Evolutionary conservation across 2,329 filamentous ascomycete genomes (phyloP).

Genomic region (Arthroderma sp.): DNA sequence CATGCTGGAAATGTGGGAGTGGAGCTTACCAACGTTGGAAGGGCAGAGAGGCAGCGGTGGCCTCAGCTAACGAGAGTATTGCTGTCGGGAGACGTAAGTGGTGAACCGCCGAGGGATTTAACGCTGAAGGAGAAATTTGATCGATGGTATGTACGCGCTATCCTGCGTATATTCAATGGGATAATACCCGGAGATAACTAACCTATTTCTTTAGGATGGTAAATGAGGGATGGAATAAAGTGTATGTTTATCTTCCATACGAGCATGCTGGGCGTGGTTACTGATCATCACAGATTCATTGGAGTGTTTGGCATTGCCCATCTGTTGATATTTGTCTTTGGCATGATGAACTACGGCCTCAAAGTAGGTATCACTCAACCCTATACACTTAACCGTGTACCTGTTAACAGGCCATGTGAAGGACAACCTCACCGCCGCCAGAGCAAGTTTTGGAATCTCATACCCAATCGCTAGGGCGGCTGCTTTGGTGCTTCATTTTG

Average conservation of each 20-base stretch:
- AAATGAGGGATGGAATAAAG: slow-evolving; percentile 69
- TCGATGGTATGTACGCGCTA: slow-evolving; percentile 38
- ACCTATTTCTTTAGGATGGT: slow-evolving; percentile 48
- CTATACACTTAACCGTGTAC: not conserved
- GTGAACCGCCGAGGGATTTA: slow-evolving; percentile 56
- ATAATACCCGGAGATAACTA: not conserved
- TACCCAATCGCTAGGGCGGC: slow-evolving; percentile 65
- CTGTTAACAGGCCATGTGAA: slow-evolving; percentile 5
- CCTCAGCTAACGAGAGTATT: slow-evolving; percentile 71
- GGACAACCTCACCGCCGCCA: slow-evolving; percentile 54
- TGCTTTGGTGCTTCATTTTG: slow-evolving; percentile 66
- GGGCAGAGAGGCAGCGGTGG: slow-evolving; percentile 59
- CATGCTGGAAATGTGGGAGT: not conserved
- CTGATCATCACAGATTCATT: slow-evolving; percentile 55
- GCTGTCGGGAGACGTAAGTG: slow-evolving; percentile 69
- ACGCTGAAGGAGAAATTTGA: slow-evolving; percentile 61
- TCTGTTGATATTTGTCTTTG: slow-evolving; percentile 64
- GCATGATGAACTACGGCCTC: slow-evolving; percentile 64
- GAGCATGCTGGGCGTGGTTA: not conserved
- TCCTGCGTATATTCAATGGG: not conserved
- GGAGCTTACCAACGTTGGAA: slow-evolving; percentile 1
- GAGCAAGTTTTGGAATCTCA: slow-evolving; percentile 59
- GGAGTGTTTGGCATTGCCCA: slow-evolving; percentile 62
- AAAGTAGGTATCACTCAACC: slow-evolving; percentile 36
- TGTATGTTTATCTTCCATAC: slow-evolving; percentile 38